These are phyloP conservation scores for Bisporella sp. DNA, from an alignment of 2,329 filamentous ascomycete species.

Conservation along the genomic window DNA sequence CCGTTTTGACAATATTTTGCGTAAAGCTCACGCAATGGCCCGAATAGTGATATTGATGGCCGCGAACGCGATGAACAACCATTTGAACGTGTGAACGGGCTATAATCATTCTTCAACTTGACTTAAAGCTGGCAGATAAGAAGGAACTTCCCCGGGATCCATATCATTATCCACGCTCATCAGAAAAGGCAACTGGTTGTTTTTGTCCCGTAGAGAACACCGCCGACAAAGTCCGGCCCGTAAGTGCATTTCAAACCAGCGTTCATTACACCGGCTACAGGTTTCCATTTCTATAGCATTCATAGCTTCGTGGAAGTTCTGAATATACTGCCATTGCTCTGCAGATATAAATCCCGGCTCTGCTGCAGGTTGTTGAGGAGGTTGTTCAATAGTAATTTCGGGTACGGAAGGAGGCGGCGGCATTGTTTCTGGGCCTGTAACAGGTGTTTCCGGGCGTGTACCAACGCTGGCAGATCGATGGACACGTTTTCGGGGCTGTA, in stretches of 20 bases:
- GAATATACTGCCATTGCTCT: background rate
- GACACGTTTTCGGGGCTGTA: background rate
- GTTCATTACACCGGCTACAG: background rate
- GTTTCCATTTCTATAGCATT: background rate
- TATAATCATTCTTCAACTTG: slow-evolving; percentile 9
- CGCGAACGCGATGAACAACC: slow-evolving; percentile 1
- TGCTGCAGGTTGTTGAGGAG: background rate
- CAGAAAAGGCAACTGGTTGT: background rate
- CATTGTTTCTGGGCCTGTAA: background rate
- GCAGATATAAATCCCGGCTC: background rate
- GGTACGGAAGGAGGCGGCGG: background rate
- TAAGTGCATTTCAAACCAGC: background rate
- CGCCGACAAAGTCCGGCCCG: background rate
- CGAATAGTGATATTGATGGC: slow-evolving; percentile 1
- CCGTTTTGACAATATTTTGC: background rate
- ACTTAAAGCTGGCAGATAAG: slow-evolving; percentile 2
- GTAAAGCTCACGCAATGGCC: background rate
- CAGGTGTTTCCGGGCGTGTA: background rate
- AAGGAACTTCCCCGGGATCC: slow-evolving; percentile 1
- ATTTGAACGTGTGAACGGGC: slow-evolving; percentile 4
- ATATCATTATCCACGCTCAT: background rate
- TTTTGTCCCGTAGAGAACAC: background rate
- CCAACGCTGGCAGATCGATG: background rate
- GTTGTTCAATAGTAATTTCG: background rate
- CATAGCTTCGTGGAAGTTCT: background rate